Evolutionary conservation across 257 asterid genomes (phyloP).

Genomic region (Perilla frutescens): DNA sequence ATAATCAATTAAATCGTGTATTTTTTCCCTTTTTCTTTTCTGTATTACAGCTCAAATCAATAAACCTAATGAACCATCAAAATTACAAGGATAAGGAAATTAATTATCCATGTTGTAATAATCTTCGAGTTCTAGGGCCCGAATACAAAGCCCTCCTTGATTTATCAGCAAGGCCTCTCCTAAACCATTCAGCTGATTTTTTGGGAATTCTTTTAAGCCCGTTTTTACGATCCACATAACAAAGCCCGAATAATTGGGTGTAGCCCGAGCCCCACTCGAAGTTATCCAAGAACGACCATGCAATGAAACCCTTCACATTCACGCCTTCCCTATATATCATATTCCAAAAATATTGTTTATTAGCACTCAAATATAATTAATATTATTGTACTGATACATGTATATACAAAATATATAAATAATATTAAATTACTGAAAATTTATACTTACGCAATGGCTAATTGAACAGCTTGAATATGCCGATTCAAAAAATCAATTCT

Average conservation of each 20-base stretch:
- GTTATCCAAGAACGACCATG: slow-evolving; percentile 55
- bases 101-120: no score
- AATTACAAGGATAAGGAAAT: no score
- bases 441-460: slow-evolving; percentile 41
- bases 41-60: no score
- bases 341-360: no score
- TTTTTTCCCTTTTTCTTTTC: no score
- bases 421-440: no score
- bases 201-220: slow-evolving; percentile 47
- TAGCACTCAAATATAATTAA: no score
- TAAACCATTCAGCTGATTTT: slow-evolving; percentile 40
- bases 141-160: background rate
- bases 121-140: no score
- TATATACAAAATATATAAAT: no score
- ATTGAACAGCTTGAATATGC: slow-evolving; percentile 41
- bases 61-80: no score
- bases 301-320: slow-evolving; percentile 52
- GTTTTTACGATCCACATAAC: slow-evolving; percentile 42
- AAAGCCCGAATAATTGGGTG: slow-evolving; percentile 39
- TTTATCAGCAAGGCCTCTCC: background rate
- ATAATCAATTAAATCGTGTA: no score
- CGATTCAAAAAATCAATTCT: slow-evolving; percentile 40
- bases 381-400: no score
- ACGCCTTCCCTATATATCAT: slow-evolving; percentile 42
- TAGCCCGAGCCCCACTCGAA: slow-evolving; percentile 56